A percentile compares a stretch with the other conserved stretches of the same genome.
phyloP scores from a whole-genome alignment of 345 rosid species.

The Populus pruinosa region DNA sequence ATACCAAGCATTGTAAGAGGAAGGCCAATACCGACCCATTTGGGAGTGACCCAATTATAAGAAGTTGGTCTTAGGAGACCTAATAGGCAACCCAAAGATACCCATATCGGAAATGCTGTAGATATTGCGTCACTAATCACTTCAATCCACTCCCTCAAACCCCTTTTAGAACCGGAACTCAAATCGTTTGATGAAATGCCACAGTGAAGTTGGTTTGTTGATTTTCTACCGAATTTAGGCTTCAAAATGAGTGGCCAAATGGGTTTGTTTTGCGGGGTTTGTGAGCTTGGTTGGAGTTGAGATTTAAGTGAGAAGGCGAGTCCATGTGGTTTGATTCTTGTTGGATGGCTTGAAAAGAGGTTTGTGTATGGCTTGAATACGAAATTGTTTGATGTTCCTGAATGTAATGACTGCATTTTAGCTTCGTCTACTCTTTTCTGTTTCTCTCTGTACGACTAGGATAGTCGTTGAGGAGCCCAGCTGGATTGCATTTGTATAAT shows the following conservation, averaged over 20 bases:
- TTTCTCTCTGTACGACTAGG: not conserved
- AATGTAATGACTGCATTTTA: constrained; percentile 10
- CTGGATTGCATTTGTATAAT: too few relatives aligned
- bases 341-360: not conserved
- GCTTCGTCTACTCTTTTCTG: too few relatives aligned
- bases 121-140: constrained; percentile 58
- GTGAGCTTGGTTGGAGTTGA: not conserved
- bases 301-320: not conserved
- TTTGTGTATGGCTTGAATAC: not conserved
- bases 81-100: constrained; percentile 68
- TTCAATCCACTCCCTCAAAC: constrained; percentile 65
- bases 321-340: not conserved
- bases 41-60: constrained; percentile 77
- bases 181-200: constrained; percentile 55
- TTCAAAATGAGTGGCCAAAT: not conserved
- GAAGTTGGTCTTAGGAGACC: constrained; percentile 62
- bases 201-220: constrained; percentile 28
- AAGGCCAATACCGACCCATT: constrained; percentile 57
- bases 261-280: not conserved
- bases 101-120: constrained; percentile 86
- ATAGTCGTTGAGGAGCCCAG: too few relatives aligned
- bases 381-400: not conserved
- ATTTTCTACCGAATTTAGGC: not conserved
- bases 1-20: constrained; percentile 88
- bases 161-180: constrained; percentile 20